These are phyloP conservation scores for Fusarium solani-melongenae DNA, from an alignment of 2,329 filamentous ascomycete genomes.

Conservation along the genomic window DNA sequence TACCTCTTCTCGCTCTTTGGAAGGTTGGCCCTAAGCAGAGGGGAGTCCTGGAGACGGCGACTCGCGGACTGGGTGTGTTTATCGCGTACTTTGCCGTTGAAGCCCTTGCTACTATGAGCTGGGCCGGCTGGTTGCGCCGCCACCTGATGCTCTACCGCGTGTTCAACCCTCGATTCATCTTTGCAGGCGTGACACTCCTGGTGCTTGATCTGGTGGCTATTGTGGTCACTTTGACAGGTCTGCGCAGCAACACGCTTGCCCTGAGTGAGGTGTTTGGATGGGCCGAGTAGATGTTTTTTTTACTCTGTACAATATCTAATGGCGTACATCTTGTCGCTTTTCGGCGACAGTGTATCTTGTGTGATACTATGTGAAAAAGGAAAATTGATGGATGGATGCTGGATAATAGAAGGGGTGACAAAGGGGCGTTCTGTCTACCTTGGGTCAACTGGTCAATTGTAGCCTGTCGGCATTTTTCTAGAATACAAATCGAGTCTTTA, in stretches of 20 bases:
- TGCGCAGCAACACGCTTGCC: conserved; percentile 80
- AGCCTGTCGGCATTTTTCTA: conserved; percentile 26
- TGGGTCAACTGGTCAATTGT: conserved; percentile 6
- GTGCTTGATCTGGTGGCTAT: conserved; percentile 82
- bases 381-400: conserved; percentile 5
- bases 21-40: conserved; percentile 82
- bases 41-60: conserved; percentile 75
- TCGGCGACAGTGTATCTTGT: background rate
- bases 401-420: conserved; percentile 8
- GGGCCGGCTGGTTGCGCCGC: conserved; percentile 86
- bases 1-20: conserved; percentile 88
- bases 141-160: conserved; percentile 98
- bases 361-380: conserved; percentile 2
- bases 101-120: conserved; percentile 86
- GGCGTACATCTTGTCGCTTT: background rate
- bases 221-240: conserved; percentile 76
- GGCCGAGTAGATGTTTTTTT: conserved; percentile 56
- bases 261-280: conserved; percentile 92
- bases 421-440: conserved; percentile 6
- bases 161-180: conserved; percentile 91
- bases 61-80: conserved; percentile 78
- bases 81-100: conserved; percentile 85
- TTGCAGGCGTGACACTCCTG: conserved; percentile 76
- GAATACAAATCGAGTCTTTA: conserved; percentile 11
- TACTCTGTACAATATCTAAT: conserved; percentile 28